Percentiles rank a stretch among this genome's conserved stretches.
Evolutionary conservation across 2,329 filamentous ascomycete genomes (phyloP).

Genomic region (Shiraia bambusicola): DNA sequence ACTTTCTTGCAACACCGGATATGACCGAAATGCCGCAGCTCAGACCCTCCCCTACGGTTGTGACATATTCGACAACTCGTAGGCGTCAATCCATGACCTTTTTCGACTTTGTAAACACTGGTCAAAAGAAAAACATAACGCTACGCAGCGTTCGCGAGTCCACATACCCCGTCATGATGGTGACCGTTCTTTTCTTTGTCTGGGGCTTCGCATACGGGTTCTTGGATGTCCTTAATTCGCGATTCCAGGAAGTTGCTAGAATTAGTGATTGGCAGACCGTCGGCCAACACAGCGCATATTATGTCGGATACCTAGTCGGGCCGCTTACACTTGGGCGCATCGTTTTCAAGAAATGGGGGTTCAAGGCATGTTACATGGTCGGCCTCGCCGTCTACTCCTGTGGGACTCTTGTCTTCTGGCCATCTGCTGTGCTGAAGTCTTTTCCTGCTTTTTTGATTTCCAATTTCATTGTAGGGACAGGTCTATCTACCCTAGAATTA

Average conservation of each 20-base stretch:
- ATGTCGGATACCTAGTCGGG: constrained; percentile 69
- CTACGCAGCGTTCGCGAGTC: constrained; percentile 64
- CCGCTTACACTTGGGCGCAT: constrained; percentile 66
- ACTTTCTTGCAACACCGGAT: constrained; percentile 56
- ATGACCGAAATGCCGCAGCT: constrained; percentile 39
- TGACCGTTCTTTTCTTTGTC: constrained; percentile 69
- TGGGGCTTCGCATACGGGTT: constrained; percentile 88
- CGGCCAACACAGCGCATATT: constrained; percentile 70
- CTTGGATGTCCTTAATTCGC: constrained; percentile 75
- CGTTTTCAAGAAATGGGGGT: constrained; percentile 60
- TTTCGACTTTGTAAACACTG: constrained; percentile 76
- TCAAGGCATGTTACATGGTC: constrained; percentile 63
- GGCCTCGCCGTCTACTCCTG: constrained; percentile 64
- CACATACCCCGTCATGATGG: constrained; percentile 70
- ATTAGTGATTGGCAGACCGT: constrained; percentile 65
- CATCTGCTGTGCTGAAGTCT: constrained; percentile 62
- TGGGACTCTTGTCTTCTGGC: constrained; percentile 64
- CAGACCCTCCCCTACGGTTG: constrained; percentile 41
- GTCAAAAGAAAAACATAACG: constrained; percentile 68
- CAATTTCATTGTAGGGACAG: constrained; percentile 63
- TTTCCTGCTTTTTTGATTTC: constrained; percentile 62
- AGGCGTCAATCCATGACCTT: constrained; percentile 52
- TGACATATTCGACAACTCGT: constrained; percentile 27
- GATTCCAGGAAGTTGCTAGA: constrained; percentile 63
- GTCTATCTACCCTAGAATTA: constrained; percentile 61